Evolutionary conservation across 495 filamentous ascomycete species (phyloP), one percentile per base, ranked within the genome.

Genomic region (Copromyces sp.): DNA sequence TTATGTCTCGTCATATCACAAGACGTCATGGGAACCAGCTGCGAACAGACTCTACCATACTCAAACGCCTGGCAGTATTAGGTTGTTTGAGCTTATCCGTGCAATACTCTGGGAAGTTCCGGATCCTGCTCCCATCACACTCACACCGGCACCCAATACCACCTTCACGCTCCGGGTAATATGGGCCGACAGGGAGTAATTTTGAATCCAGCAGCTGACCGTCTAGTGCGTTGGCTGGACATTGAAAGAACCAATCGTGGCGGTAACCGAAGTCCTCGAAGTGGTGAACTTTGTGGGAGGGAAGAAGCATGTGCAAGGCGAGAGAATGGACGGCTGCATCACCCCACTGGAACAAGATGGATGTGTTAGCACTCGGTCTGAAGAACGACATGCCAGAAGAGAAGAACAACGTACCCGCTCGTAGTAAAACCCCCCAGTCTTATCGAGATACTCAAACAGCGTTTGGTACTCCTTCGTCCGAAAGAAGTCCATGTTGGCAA

Each of bases 311-410:
- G 37, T 81, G 82, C 42, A 85, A 78, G 5, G 86, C 86, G 14
- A 88, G 78, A 9, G 82, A 83, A 73, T 88, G 86, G 17, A 88
- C 83, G 14, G 86, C 80, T 3, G 86, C 86, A 70, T 88, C 86
- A 16, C 86, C 86, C 87, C 84, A 89, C 81, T 84, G 68, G 12
- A 11, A 14, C 11, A 12, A 37, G 20, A 17, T 24, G 39, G 68
- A 59, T 40, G 45, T 14, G 24, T 59, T 14, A 59, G 32, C 38
- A 39, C 1, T 70, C 65, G 47, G 14, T 24, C n/a, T 47, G 44
- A 45, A 45, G 8, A 47, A 9, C 20, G 44, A 11, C 11, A 1
- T 47, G 44, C 4, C 17, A 9, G 8, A 6, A 45, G 42, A 20
- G 38, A 69, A 16, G 42, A 41, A 35, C 1, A 5, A 73, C 80